Base-by-base conservation (phyloP, 768 basidiomycete genomes). In the Lactarius hengduanensis region DNA sequence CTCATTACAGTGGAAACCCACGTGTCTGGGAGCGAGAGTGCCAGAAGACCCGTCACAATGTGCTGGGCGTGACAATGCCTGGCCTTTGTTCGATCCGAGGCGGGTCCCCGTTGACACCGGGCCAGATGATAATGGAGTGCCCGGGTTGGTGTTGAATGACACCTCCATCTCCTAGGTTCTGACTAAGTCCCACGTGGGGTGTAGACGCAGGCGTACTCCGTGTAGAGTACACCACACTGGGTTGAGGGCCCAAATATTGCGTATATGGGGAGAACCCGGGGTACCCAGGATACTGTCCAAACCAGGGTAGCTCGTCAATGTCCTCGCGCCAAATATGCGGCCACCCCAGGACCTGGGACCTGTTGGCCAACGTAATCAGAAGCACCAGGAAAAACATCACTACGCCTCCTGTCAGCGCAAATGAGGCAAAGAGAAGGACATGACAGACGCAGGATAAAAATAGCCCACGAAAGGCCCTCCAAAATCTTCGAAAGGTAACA, bases 401-500 rank as follows among this genome's bases (percentile, higher is more conserved):
- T 83, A 65, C 18, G 9, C 18, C 22, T 59, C 32, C 45, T 34
- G 8, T 60, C 57, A 71, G 67, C 32, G 9, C 54, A 61, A 59
- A 10, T 18, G 54, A 70, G 59, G 56, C 18, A 1, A n/a, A 57
- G 28, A 28, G 69, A 66, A 26, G 65, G 30, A 45, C 56, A 18
- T 61, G 53, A 74, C 82, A 38, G 50, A 84, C 83, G 80, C 57
- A 82, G 70, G 64, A 80, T 79, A 72, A 92, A 92, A 60, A 84
- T 76, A 73, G 84, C 80, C 91, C 91, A 92, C 0, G 91, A 91
- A 73, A 92, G 84, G 2, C 88, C 90, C 70, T 91, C 84, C 40
- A 91, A 80, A 56, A 86, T 86, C 75, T 89, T 90, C 87, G 92
- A 89, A 73, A 91, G 84, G 74, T 90, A 88, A 74, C 91, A 93